Base-by-base conservation (phyloP, 768 basidiomycete species). In the Fistulinella prunicolor region DNA sequence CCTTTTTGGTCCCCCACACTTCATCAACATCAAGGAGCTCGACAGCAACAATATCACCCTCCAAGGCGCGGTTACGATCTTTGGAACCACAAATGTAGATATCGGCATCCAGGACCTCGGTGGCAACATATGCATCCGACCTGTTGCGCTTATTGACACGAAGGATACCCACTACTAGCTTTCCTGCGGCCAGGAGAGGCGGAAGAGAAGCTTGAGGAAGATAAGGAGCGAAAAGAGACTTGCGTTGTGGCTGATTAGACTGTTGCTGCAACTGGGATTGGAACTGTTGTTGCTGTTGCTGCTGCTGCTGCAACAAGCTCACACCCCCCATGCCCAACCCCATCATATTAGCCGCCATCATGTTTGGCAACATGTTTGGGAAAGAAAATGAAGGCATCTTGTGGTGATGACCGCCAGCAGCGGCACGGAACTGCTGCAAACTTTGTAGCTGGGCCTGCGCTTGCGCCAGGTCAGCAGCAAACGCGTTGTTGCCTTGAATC, bases 71-170 rank as follows among this genome's bases (percentile, higher is more conserved):
- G 65, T 99, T 99, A 55, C 96, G 89, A 68, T 99, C 96, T 65
- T 97, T 97, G 28, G 94, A 97, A 36, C 96, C 95, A 60, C 94
- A 96, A 50, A 97, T 97, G 61, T 98, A 99, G 65, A 99, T 98
- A 61, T 99, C 96, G 47, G 95, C 94, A 64, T 99, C 96, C 42
- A 99, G 72, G 26, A 97, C 94, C 65, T 98, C 96, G 10, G 95
- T 98, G 13, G 96, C 89, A 46, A 99, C 94, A 66, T 98, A 99
- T 8, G 96, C 96, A 66, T 99, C 96, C 16, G 94, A 97, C 46
- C 96, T 83, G 66, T 98, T 97, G 58, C 95, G 86, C 73, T 98
- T 97, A 73, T 98, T 98, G 57, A 97, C 96, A 28, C 96, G 85
- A 42, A 99, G 71, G 45, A 96, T 94, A 53, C 96, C 96, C 37